These are phyloP conservation scores for Magnusiomyces ingens DNA, from an alignment of 1,139 yeast species.

Conservation along the genomic window DNA sequence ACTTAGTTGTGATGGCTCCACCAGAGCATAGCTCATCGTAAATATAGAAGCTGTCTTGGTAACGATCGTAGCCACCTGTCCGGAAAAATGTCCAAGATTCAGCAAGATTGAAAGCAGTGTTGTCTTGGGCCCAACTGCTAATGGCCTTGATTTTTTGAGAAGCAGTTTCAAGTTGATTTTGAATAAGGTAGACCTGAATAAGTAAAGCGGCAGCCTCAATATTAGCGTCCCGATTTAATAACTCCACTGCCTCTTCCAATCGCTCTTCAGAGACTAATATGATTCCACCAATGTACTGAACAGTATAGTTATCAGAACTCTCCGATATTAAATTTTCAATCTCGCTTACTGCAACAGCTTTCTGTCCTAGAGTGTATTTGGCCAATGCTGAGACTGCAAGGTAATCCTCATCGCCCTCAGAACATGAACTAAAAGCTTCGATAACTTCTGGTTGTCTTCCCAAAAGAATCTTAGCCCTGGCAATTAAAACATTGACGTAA, in stretches of 20 bases:
- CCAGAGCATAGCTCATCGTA: slow-evolving; percentile 61
- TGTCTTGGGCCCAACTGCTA: slow-evolving; percentile 54
- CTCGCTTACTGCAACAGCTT: slow-evolving; percentile 21
- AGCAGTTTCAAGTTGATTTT: slow-evolving; percentile 33
- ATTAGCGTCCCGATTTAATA: slow-evolving; percentile 29
- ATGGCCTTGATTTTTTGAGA: slow-evolving; percentile 30
- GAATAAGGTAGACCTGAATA: slow-evolving; percentile 34
- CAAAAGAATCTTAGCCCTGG: slow-evolving; percentile 33
- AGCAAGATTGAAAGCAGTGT: slow-evolving; percentile 57
- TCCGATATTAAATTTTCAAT: slow-evolving; percentile 20
- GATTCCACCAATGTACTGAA: slow-evolving; percentile 33
- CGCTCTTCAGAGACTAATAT: slow-evolving; percentile 28
- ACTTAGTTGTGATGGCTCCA: slow-evolving; percentile 41
- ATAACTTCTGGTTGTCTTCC: slow-evolving; percentile 32
- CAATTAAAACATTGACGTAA: slow-evolving; percentile 30
- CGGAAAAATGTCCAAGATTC: slow-evolving; percentile 55
- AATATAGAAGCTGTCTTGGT: slow-evolving; percentile 60
- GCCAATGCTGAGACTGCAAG: slow-evolving; percentile 22
- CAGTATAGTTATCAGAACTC: slow-evolving; percentile 24
- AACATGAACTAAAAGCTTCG: slow-evolving; percentile 3
- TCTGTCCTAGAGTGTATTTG: slow-evolving; percentile 15
- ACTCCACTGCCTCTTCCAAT: slow-evolving; percentile 31
- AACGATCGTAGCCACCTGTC: slow-evolving; percentile 51
- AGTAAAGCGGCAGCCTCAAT: slow-evolving; percentile 34
- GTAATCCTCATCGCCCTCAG: slow-evolving; percentile 20